phyloP scores from a whole-genome alignment of 2,329 filamentous ascomycete genomes.

The Fusarium albosuccineum region DNA sequence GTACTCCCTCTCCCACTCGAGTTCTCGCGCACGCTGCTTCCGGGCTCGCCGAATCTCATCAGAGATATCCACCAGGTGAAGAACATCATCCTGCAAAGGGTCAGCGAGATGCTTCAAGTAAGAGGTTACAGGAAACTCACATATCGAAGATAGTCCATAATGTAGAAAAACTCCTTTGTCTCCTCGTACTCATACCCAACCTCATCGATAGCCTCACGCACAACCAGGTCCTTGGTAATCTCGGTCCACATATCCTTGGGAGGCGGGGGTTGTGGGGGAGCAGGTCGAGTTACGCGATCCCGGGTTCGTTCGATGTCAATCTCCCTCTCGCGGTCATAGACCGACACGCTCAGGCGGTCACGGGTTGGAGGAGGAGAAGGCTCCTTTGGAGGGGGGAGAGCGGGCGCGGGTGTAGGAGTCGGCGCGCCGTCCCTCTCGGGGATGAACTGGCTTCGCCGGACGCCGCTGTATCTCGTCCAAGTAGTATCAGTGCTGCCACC shows the following conservation, averaged over 20 bases:
- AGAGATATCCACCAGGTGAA: conserved; percentile 84
- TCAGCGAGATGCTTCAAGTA: conserved; percentile 4
- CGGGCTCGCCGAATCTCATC: conserved; percentile 81
- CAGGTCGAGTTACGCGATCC: conserved; percentile 61
- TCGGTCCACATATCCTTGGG: conserved; percentile 90
- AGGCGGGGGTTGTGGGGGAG: conserved; percentile 55
- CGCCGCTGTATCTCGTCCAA: conserved; percentile 84
- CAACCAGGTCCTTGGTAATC: conserved; percentile 92
- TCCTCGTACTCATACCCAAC: conserved; percentile 91
- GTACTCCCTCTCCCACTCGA: conserved; percentile 71
- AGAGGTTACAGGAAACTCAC: conserved; percentile 69
- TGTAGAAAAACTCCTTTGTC: conserved; percentile 89
- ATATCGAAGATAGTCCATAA: conserved; percentile 89
- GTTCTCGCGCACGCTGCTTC: conserved; percentile 64
- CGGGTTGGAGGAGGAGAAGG: conserved; percentile 48
- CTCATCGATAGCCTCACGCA: conserved; percentile 86
- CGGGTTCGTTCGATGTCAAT: conserved; percentile 68
- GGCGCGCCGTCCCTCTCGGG: conserved; percentile 71
- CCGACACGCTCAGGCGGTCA: conserved; percentile 60
- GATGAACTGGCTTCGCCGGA: conserved; percentile 79
- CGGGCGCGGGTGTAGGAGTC: conserved; percentile 32
- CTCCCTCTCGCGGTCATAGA: conserved; percentile 61
- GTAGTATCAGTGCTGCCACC: conserved; percentile 81
- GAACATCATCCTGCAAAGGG: conserved; percentile 80
- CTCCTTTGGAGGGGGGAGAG: conserved; percentile 41